A percentile compares a stretch with the other conserved stretches of the same genome.
phyloP scores from a whole-genome alignment of 2,329 filamentous ascomycete genomes.

The Aspergillus ibericus region DNA sequence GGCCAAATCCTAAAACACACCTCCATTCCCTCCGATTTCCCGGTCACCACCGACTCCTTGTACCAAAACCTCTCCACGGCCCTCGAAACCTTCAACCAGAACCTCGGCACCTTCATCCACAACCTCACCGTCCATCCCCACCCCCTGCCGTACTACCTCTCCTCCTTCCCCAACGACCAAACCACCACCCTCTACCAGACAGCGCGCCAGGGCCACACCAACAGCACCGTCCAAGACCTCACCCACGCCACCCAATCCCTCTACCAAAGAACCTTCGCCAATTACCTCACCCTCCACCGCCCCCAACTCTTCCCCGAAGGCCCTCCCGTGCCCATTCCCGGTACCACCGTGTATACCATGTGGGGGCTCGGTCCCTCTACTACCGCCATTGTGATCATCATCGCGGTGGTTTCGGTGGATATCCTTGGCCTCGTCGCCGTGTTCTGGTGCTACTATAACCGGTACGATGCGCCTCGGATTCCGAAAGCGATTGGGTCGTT shows the following conservation, averaged over 20 bases:
- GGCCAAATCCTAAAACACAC: background rate
- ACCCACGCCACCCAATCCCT: background rate
- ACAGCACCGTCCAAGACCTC: background rate
- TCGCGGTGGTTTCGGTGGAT: background rate
- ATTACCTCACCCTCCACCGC: constrained; percentile 7
- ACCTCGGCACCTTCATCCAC: background rate
- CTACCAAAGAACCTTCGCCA: constrained; percentile 11
- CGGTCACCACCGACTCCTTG: background rate
- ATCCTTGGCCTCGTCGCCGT: background rate
- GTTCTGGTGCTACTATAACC: background rate
- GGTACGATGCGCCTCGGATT: background rate
- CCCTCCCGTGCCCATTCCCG: background rate
- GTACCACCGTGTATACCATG: background rate
- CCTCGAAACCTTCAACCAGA: background rate
- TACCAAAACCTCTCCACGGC: background rate
- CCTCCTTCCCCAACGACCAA: background rate
- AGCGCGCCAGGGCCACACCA: background rate
- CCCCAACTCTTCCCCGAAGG: background rate
- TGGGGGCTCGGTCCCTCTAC: constrained; percentile 5
- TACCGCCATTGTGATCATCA: background rate
- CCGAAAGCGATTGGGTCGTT: background rate
- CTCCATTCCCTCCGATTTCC: background rate
- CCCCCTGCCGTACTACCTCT: background rate
- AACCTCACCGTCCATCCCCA: background rate
- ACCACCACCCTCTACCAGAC: background rate